A percentile compares a stretch with the other conserved stretches of the same genome.
phyloP scores from a whole-genome alignment of 352 stramenopile genomes.

The Pythium folliculosum region DNA sequence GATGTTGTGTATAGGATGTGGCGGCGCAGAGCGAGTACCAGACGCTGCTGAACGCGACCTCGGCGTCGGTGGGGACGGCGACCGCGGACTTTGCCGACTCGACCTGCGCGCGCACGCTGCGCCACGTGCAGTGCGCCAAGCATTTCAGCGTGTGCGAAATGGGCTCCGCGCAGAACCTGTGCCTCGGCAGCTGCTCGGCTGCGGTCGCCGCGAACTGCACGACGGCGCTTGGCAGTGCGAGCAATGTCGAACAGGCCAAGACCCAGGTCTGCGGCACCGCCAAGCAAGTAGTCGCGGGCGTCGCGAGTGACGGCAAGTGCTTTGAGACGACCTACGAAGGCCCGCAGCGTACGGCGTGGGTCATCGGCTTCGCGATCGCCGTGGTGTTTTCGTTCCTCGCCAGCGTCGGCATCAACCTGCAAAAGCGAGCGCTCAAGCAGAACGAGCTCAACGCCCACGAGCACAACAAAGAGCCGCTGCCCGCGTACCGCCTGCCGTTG shows the following conservation, averaged over 20 bases:
- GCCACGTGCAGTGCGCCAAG: conserved; percentile 52
- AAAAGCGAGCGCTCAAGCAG: conserved; percentile 85
- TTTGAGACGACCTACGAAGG: conserved; percentile 68
- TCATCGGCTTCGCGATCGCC: conserved; percentile 80
- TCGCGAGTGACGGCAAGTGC: conserved; percentile 63
- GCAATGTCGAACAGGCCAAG: conserved; percentile 18
- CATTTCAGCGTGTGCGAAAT: conserved; percentile 76
- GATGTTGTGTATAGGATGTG: conserved; percentile 36
- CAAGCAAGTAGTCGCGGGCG: conserved; percentile 23
- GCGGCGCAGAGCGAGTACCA: conserved; percentile 39
- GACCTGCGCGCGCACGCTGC: conserved; percentile 39
- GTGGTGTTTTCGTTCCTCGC: conserved; percentile 84
- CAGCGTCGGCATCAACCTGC: conserved; percentile 83
- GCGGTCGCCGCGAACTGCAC: conserved; percentile 50
- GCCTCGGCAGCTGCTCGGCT: conserved; percentile 44
- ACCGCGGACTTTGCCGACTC: not conserved
- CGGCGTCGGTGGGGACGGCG: conserved; percentile 5
- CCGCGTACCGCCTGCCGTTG: conserved; percentile 76
- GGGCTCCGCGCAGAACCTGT: conserved; percentile 59
- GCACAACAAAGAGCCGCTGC: conserved; percentile 44
- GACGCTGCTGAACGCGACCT: conserved; percentile 31
- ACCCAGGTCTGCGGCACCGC: conserved; percentile 38
- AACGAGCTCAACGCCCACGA: conserved; percentile 68
- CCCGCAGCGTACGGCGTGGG: conserved; percentile 62
- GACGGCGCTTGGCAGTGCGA: conserved; percentile 11